Evolutionary conservation across 352 stramenopile genomes (phyloP), one percentile per base, ranked within the genome.

Genomic region (Halophytophthora batemanensis): DNA sequence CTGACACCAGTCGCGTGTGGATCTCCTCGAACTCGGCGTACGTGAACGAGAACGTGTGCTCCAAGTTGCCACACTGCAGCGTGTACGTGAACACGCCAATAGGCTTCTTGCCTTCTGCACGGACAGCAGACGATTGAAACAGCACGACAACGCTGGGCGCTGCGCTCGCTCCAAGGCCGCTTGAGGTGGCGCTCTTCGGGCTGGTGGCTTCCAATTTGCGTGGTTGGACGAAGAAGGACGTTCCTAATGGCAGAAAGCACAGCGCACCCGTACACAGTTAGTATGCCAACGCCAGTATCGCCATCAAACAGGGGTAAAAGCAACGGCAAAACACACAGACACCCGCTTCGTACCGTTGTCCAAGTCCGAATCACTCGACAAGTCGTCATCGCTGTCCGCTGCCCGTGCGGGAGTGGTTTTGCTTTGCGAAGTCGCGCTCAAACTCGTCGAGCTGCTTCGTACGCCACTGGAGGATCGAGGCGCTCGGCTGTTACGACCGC

Each of bases 1-100:
- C 75, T 3, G 52, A 46, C 11, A 43, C 46, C 37, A 93, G 39
- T 0, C 73, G 71, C n/a, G 60, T 42, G 42, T 93, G 81, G 18
- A 88, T 87, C 19, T 70, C 73, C 47, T 90, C 77, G 41, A 89
- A 82, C 39, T 92, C 75, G 33, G 76, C 57, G 58, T 90, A 93
- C 15, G 74, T 88, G 25, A 71, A 66, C 14, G 71, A 69, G 46
- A 91, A 82, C 21, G 45, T 69, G 49, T 86, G 70, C 46, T 86
- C 69, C 22, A 66, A 57, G 45, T 60, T 67, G 36, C 59, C 46
- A 22, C 88, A 82, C 50, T 71, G 63, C 50, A 71, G 45, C 1
- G 70, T 70, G 52, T 90, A 92, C 11, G 75, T 88, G 53, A 85
- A 93, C 4, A 90, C 69, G 0, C 66, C 78, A 1, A 77, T 49